Percentiles rank a stretch among this genome's conserved stretches.
Conservation (phyloP, 805 yeast genomes). For the Candida ulmi region DNA sequence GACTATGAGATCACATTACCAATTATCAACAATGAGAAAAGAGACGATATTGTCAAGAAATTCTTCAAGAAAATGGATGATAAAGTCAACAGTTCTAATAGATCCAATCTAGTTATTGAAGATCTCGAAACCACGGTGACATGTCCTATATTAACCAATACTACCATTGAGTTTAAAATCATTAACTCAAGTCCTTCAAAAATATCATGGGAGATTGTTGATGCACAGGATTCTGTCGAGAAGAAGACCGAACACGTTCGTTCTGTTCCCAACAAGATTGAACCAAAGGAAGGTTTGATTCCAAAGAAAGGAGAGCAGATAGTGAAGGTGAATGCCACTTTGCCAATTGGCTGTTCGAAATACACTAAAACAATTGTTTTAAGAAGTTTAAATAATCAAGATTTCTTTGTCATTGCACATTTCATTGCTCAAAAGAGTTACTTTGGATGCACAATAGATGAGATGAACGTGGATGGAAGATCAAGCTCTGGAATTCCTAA, state of each 20-base stretch:
- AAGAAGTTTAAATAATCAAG: slow-evolving; percentile 25
- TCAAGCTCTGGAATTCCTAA: slow-evolving; percentile 26
- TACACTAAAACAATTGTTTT: slow-evolving; percentile 21
- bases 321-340: slow-evolving; percentile 17
- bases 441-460: slow-evolving; percentile 28
- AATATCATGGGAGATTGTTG: slow-evolving; percentile 33
- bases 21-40: slow-evolving; percentile 31
- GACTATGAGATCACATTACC: slow-evolving; percentile 27
- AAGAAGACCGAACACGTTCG: slow-evolving; percentile 14
- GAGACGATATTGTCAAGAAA: slow-evolving; percentile 29
- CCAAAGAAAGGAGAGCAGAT: slow-evolving; percentile 22
- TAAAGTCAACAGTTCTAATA: slow-evolving; percentile 34
- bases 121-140: slow-evolving; percentile 26
- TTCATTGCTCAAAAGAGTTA: slow-evolving; percentile 21
- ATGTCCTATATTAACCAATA: slow-evolving; percentile 23
- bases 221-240: slow-evolving; percentile 22
- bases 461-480: slow-evolving; percentile 16
- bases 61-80: slow-evolving; percentile 37
- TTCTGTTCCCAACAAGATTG: slow-evolving; percentile 12
- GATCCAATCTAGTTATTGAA: slow-evolving; percentile 34
- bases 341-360: slow-evolving; percentile 23
- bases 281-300: slow-evolving; percentile 25
- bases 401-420: slow-evolving; percentile 25
- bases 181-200: slow-evolving; percentile 31
- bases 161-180: slow-evolving; percentile 22